Evolutionary conservation across 2,329 filamentous ascomycete species (phyloP), one percentile per base, ranked within the genome.

Genomic region (Monosporascus cannonballus): DNA sequence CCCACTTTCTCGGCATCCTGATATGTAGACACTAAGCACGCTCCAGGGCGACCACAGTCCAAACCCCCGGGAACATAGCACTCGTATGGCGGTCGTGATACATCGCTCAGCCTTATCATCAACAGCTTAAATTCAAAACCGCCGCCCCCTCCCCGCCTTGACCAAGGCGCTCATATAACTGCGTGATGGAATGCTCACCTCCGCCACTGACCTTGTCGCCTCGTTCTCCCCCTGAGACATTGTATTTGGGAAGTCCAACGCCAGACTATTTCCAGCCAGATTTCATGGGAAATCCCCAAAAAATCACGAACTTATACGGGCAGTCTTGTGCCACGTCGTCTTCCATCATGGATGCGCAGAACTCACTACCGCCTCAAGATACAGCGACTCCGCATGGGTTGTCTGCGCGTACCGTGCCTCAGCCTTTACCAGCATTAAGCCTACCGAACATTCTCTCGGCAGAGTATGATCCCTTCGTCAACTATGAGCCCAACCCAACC

Each of bases 401-500:
- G 78, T 67, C 63, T 56, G 71, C 69, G 37, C 59, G 71, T 24
- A 59, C 68, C 36, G 59, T 71, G 42, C 67, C 77, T 54, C 72
- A 75, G 25, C 64, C 72, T 25, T 61, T 68, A 20, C 67, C 73
- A 39, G 70, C 72, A 3, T 64, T 74, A 46, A 67, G 69, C 51
- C 70, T 74, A 55, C 71, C 76, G 50, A 76, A 71, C 58, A 70
- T 78, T 30, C 64, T 80, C 52, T 70, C 76, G 36, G 64, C 73
- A 37, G 78, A 79, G 46, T 83, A 81, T 61, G 75, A 78, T 59
- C 65, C 73, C 30, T 83, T 80, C 61, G 69, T 71, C 55, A 68
- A 70, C 52, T 81, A 79, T 60, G 72, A 75, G 37, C 60, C 70
- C 25, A 63, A 67, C 50, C 63, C 76, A 56, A 63, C 71, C 51